Percentiles rank a stretch among this genome's conserved stretches.
Evolutionary conservation across 495 filamentous ascomycete genomes (phyloP).

Genomic region (Penicillium roqueforti): DNA sequence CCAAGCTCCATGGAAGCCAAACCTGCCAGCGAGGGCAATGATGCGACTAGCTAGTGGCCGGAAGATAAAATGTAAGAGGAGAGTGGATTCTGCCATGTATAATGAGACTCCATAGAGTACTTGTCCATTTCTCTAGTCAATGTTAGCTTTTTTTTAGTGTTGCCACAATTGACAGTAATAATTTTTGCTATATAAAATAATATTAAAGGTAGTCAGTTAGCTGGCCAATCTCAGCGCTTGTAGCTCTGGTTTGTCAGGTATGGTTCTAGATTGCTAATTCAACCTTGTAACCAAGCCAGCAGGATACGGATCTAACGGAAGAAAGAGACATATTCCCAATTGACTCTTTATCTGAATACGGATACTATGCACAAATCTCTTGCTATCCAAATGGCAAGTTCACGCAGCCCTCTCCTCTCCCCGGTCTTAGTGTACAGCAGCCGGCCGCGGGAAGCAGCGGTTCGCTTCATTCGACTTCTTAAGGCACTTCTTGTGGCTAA

Average conservation of each 20-base stretch:
- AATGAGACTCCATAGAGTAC: constrained; percentile 21
- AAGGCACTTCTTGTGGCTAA: constrained; percentile 11
- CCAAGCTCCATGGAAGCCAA: constrained; percentile 54
- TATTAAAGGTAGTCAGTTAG: neutral
- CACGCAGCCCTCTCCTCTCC: constrained; percentile 20
- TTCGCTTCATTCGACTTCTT: constrained; percentile 17
- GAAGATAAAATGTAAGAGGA: constrained; percentile 13
- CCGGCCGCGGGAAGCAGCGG: constrained; percentile 49
- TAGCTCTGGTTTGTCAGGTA: neutral
- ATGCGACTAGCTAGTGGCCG: constrained; percentile 49
- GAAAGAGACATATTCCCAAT: constrained; percentile 34
- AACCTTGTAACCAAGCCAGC: neutral
- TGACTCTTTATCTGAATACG: constrained; percentile 31
- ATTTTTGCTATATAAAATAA: neutral
- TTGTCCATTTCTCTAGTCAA: constrained; percentile 13
- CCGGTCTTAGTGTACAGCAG: constrained; percentile 60
- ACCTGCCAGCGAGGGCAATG: constrained; percentile 73
- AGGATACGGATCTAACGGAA: constrained; percentile 3
- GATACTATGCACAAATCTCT: constrained; percentile 42
- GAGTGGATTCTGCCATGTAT: constrained; percentile 23
- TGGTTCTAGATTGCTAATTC: neutral
- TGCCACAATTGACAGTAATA: constrained; percentile 5
- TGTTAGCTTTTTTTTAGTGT: constrained; percentile 14
- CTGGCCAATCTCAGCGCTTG: neutral
- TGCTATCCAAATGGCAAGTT: constrained; percentile 22